These are phyloP conservation scores for Gaertneriomyces semiglobifer DNA, from an alignment of 192 early-diverging fungal species.

Conservation along the genomic window DNA sequence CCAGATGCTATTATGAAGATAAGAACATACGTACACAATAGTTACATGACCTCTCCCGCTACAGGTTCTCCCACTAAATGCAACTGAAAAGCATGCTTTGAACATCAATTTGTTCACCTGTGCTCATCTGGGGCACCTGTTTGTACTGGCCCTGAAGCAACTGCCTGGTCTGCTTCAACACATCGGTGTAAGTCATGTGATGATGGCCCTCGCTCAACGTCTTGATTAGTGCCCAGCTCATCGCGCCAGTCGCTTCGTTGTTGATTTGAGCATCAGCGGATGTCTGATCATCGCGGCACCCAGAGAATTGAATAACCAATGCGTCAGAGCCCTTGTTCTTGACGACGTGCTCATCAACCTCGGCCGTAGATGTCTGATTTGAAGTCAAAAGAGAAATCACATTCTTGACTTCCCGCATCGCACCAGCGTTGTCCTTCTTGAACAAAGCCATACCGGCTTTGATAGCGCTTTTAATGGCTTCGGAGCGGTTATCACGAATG, in stretches of 20 bases:
- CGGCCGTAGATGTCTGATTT: conserved; percentile 2
- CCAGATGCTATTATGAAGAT: too few species aligned
- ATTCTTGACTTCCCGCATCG: conserved; percentile 24
- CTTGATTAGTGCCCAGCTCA: conserved; percentile 62
- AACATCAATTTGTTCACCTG: conserved; percentile 42
- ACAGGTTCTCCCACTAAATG: conserved; percentile 16
- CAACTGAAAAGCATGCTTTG: conserved; percentile 25
- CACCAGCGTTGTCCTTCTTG: conserved; percentile 33
- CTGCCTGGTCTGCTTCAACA: conserved; percentile 40
- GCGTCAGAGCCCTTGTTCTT: conserved; percentile 31
- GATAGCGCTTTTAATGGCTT: conserved; percentile 33
- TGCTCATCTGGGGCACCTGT: conserved; percentile 50
- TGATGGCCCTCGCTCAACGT: conserved; percentile 32
- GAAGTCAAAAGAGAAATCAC: conserved; percentile 18
- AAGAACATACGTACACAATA: too few species aligned
- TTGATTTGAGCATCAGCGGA: conserved; percentile 67
- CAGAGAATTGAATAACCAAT: conserved; percentile 63
- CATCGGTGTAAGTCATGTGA: conserved; percentile 43
- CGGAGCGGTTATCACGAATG: conserved; percentile 33
- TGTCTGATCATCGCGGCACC: conserved; percentile 71
- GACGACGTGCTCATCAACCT: conserved; percentile 17
- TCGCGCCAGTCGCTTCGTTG: conserved; percentile 60
- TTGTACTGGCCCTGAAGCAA: conserved; percentile 42
- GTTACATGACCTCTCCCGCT: background rate
- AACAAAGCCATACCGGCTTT: conserved; percentile 35